These are phyloP conservation scores for Cryptosporidium viatorum DNA, from an alignment of 169 alveolate species.

Conservation along the genomic window DNA sequence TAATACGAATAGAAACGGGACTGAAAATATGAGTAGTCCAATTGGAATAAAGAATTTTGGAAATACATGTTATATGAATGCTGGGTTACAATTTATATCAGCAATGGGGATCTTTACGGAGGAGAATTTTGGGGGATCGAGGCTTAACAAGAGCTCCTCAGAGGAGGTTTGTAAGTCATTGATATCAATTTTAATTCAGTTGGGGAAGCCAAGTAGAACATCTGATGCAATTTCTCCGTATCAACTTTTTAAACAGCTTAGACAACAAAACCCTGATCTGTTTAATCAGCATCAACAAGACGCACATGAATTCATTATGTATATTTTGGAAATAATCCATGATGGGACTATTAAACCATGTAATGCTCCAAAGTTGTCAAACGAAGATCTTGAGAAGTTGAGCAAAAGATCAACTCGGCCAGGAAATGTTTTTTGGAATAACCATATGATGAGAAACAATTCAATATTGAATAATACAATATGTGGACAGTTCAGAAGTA, in stretches of 20 bases:
- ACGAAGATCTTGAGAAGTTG: constrained; percentile 58
- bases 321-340: constrained; percentile 62
- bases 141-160: constrained; percentile 23
- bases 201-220: constrained; percentile 4
- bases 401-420: constrained; percentile 59
- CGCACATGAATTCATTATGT: constrained; percentile 70
- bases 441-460: constrained; percentile 41
- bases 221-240: constrained; percentile 11
- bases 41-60: constrained; percentile 74
- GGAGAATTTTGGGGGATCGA: constrained; percentile 28
- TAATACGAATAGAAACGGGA: constrained; percentile 34
- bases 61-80: constrained; percentile 77
- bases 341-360: constrained; percentile 34
- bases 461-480: constrained; percentile 48
- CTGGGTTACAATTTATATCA: constrained; percentile 71
- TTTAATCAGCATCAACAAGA: constrained; percentile 65
- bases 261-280: constrained; percentile 29
- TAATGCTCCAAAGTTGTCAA: constrained; percentile 21
- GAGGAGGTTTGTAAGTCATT: constrained; percentile 50
- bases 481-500: constrained; percentile 72
- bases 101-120: constrained; percentile 63
- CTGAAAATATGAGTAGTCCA: constrained; percentile 41
- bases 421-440: constrained; percentile 55
- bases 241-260: constrained; percentile 53
- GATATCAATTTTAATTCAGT: background rate